These are phyloP conservation scores for Gossypium mustelinum DNA, from an alignment of 345 rosid species.

Conservation along the genomic window DNA sequence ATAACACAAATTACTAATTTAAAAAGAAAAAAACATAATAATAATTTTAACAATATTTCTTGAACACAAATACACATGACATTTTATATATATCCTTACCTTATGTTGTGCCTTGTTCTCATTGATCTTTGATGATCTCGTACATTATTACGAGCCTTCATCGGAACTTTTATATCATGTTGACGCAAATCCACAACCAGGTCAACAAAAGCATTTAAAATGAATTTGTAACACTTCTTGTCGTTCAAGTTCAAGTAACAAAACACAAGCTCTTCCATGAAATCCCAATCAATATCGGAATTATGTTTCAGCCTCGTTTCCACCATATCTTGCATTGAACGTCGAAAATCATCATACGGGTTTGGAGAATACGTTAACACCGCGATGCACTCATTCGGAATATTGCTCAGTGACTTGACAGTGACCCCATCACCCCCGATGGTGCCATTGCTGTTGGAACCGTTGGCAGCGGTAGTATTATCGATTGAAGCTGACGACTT, in stretches of 20 bases:
- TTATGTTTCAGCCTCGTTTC: conserved; percentile 38
- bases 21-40: background rate
- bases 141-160: conserved; percentile 1
- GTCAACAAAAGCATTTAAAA: conserved; percentile 78
- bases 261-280: conserved; percentile 76
- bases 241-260: conserved; percentile 69
- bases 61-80: background rate
- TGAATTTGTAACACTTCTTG: conserved; percentile 61
- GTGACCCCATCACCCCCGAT: background rate
- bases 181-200: conserved; percentile 37
- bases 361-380: conserved; percentile 40
- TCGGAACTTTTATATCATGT: conserved; percentile 18
- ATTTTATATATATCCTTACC: conserved; percentile 5
- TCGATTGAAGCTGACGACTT: conserved; percentile 23
- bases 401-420: conserved; percentile 4
- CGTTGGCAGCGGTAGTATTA: background rate
- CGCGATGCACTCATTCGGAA: conserved; percentile 60
- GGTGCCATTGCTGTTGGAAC: background rate
- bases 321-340: conserved; percentile 78
- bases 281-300: conserved; percentile 64
- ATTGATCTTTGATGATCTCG: conserved; percentile 27
- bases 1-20: background rate
- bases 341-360: conserved; percentile 59
- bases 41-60: background rate
- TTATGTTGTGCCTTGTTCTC: conserved; percentile 18